A percentile compares a stretch with the other conserved stretches of the same genome.
These are phyloP conservation scores for Selaginella tamariscina DNA, from an alignment of 75 land plant species.

Conservation along the genomic window DNA sequence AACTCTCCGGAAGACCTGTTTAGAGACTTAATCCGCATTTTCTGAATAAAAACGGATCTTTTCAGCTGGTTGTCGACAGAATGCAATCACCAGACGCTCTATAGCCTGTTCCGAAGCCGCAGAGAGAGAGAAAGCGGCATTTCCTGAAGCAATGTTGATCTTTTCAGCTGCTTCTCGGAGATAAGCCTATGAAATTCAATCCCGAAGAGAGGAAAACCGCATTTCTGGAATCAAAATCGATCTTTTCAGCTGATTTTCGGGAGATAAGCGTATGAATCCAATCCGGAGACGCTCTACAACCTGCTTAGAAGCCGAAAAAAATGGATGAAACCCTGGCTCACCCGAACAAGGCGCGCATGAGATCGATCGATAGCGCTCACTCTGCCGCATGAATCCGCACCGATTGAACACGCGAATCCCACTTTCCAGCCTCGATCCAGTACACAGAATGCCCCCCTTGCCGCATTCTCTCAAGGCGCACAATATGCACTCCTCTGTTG, in stretches of 20 bases:
- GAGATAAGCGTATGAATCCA: background rate
- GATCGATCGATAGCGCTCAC: background rate
- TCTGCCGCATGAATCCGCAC: background rate
- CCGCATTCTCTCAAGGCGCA: background rate
- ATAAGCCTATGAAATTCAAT: too few species aligned
- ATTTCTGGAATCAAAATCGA: too few species aligned
- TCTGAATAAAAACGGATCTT: too few species aligned
- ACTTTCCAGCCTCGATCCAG: background rate
- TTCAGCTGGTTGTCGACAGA: too few species aligned
- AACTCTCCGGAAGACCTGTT: too few species aligned
- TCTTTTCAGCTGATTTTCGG: too few species aligned
- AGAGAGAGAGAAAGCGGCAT: too few species aligned
- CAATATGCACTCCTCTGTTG: background rate
- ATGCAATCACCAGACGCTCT: background rate
- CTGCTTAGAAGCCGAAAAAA: background rate
- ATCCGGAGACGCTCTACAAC: background rate
- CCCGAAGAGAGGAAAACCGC: too few species aligned
- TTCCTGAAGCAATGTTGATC: too few species aligned
- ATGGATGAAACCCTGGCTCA: background rate
- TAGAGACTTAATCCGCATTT: too few species aligned
- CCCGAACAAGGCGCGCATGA: background rate
- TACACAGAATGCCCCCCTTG: background rate
- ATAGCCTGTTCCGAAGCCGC: background rate
- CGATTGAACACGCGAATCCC: background rate
- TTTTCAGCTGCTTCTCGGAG: too few species aligned